Evolutionary conservation across 164 flowering plant species (phyloP).

Genomic region (Cinnamomum chago): DNA sequence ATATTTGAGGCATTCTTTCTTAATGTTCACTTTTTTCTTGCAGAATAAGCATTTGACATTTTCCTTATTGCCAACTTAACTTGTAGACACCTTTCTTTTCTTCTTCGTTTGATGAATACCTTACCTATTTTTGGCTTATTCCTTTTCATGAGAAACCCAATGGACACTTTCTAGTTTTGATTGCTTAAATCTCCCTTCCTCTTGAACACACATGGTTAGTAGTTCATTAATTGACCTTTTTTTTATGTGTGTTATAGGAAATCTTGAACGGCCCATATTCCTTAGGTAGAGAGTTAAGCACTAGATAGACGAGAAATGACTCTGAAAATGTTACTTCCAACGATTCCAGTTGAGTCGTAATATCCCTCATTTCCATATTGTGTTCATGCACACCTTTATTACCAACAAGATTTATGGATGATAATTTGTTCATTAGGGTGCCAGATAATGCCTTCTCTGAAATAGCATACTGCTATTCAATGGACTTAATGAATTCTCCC

Average conservation of each 20-base stretch:
- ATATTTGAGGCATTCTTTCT: background rate
- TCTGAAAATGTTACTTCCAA: background rate
- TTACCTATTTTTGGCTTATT: background rate
- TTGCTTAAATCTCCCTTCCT: background rate
- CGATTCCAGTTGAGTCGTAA: background rate
- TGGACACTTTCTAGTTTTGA: background rate
- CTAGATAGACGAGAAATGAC: background rate
- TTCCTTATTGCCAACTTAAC: background rate
- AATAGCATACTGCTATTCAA: background rate
- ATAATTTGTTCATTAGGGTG: background rate
- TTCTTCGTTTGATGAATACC: background rate
- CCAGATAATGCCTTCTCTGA: background rate
- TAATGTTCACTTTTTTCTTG: background rate
- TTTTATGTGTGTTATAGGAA: background rate
- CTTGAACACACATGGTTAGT: background rate
- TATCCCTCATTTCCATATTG: background rate
- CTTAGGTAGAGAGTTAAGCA: background rate
- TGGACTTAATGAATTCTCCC: background rate
- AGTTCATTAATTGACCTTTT: background rate
- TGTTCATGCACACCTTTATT: background rate
- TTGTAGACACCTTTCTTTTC: background rate
- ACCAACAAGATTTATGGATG: background rate
- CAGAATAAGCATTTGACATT: background rate
- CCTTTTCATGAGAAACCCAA: background rate
- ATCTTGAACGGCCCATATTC: slow-evolving; percentile 9